Base-by-base conservation (phyloP, 2,329 filamentous ascomycete genomes). In the Colletotrichum filicis region DNA sequence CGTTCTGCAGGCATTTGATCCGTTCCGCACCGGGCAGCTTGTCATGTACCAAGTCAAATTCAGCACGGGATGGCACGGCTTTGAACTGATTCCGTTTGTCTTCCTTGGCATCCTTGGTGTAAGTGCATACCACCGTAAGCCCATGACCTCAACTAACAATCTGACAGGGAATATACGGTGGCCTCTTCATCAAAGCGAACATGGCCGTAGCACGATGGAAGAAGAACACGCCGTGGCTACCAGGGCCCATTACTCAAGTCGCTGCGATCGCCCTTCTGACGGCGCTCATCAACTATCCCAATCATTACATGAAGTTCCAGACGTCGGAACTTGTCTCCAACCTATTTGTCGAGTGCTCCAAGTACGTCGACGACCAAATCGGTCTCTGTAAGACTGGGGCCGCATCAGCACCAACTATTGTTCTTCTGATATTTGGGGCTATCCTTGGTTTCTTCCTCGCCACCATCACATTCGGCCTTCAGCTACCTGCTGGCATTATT, bases 41-140 rank as follows among this genome's bases (percentile, higher is more conserved):
- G 97, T 98, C 58, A 86, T 98, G 67, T 99, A 98, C 80, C 95
- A 99, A 83, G 95, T 98, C 79, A 96, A 94, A 46, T 98, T 98
- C 82, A 95, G 92, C 76, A 92, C 92, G 32, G 92, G 92, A 60
- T 99, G 96, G 96, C 95, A 98, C 82, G 94, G 93, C 52, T 98
- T 99, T 78, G 97, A 99, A 81, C 89, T 98, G 28, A 84, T 97
- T 35, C 96, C 96, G 0, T 99, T 97, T 79, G 91, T 92, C 46
- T 83, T 97, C 28, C 90, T 99, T 3, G 97, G 97, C 7, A 91
- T 98, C 46, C 83, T 98, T 5, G 97, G 97, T 4, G 88, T 89
- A 81, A 75, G 87, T 30, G 14, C 12, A 8, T 35, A 14, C 30
- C 26, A 22, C 12, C 11, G 2, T 3, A 9, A 12, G 12, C 46